Percentiles rank a stretch among this genome's conserved stretches.
Conservation (phyloP, 2,329 filamentous ascomycete species). For the Penicillium sp. region DNA sequence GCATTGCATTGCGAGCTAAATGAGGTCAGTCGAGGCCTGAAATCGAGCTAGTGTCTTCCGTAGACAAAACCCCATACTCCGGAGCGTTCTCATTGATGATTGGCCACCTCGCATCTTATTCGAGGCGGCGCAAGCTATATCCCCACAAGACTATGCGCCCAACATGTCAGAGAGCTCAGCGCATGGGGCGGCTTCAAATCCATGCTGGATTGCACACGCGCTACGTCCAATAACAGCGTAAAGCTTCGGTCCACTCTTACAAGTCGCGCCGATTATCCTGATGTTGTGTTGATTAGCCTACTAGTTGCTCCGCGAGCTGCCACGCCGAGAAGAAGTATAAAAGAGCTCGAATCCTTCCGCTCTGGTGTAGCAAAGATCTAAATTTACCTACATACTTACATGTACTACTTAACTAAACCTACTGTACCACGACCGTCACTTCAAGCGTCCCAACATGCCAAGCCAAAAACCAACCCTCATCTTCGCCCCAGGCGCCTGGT, state of each 20-base stretch:
- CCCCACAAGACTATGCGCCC: neutral
- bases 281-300: too few species aligned
- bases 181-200: neutral
- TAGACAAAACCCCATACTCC: too few species aligned
- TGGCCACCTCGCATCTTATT: too few species aligned
- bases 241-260: too few species aligned
- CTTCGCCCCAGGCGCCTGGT: constrained; percentile 40
- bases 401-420: neutral
- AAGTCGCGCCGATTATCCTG: too few species aligned
- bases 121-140: neutral
- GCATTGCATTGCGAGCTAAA: neutral
- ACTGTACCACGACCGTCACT: neutral
- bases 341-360: too few species aligned
- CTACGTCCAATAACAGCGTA: neutral
- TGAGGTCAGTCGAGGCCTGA: neutral
- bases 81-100: neutral
- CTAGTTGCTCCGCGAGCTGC: too few species aligned
- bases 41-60: too few species aligned
- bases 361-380: too few species aligned
- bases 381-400: neutral
- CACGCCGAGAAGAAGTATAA: too few species aligned
- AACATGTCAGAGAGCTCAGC: neutral
- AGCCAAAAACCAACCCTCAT: constrained; percentile 33
- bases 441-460: neutral
- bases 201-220: neutral